Conservation (phyloP, 306 rosid genomes). For the Quercus berberidifolia region DNA sequence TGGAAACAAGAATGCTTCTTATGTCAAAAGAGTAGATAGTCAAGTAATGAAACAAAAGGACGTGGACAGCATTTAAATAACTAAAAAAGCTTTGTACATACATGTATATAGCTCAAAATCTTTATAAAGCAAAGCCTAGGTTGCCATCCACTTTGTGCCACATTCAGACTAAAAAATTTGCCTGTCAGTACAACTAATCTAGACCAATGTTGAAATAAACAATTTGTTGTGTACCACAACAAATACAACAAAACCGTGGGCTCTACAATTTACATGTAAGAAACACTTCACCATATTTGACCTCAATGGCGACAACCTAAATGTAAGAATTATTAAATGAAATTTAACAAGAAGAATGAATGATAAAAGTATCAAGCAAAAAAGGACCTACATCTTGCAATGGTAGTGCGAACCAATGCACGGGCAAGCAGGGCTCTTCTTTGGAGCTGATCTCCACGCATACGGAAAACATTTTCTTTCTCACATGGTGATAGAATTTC, state of each 20-base stretch:
- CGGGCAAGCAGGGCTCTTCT: conserved; percentile 79
- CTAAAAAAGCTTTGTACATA: background rate
- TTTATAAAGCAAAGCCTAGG: background rate
- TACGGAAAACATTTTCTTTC: conserved; percentile 48
- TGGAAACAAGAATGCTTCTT: background rate
- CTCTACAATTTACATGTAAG: background rate
- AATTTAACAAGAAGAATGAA: conserved; percentile 1
- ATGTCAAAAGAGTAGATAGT: conserved; percentile 1
- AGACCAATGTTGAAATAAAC: background rate
- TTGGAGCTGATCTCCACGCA: conserved; percentile 52
- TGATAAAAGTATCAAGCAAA: conserved; percentile 3
- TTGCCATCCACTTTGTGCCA: background rate
- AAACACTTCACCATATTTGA: background rate
- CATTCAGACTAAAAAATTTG: background rate
- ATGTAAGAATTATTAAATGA: background rate
- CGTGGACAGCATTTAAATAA: background rate
- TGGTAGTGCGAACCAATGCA: conserved; percentile 77
- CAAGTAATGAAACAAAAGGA: background rate
- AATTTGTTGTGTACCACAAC: background rate
- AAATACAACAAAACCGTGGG: background rate
- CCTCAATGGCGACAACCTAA: background rate
- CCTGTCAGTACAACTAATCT: background rate
- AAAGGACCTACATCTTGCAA: conserved; percentile 74
- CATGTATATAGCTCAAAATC: background rate
- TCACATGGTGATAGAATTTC: conserved; percentile 76